Base-by-base conservation (phyloP, 1,284 basidiomycete species). In the Rhodotorula sp. region DNA sequence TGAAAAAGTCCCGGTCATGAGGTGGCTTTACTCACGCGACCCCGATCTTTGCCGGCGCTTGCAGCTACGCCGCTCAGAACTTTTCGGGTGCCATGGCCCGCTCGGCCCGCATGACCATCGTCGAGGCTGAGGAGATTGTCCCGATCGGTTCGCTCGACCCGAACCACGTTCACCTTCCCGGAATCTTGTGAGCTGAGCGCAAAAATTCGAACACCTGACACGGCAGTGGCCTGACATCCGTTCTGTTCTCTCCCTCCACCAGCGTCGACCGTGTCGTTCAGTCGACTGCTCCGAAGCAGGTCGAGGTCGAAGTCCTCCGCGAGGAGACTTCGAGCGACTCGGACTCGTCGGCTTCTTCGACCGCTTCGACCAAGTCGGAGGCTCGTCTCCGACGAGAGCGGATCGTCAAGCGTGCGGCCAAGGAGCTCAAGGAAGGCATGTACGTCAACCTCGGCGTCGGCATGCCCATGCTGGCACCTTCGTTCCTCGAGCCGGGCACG, bases 121-220 rank as follows among this genome's bases (percentile, higher is more conserved):
- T 96, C 60, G 94, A 96, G 85, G 93, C 93, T 7, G 94, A 97
- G 79, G 85, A 94, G 78, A 95, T 96, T 75, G 93, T 96, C 51
- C 90, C 93, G 15, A 83, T 89, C 61, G 94, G 94, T 49, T 86
- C 89, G 33, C 84, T 97, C 70, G 88, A 88, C 62, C 90, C 93
- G 22, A 90, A 91, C 80, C 85, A 89, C 54, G 87, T 97, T 67
- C 93, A 80, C 70, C 73, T 81, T 8, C 79, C 79, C 20, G 77
- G 77, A 29, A 76, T 79, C 70, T 79, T 71, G 68, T 72, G n/a
- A 24, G 70, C 55, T 20, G 22, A 53, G n/a, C n/a, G 24, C n/a
- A 8, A 24, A 4, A 1, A 7, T 44, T 45, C 18, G 5, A 17
- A 12, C 62, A 10, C 60, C 37, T 42, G 37, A 8, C 37, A 42